These are phyloP conservation scores for Apiospora koreana DNA, from an alignment of 2,329 filamentous ascomycete species.

Conservation along the genomic window DNA sequence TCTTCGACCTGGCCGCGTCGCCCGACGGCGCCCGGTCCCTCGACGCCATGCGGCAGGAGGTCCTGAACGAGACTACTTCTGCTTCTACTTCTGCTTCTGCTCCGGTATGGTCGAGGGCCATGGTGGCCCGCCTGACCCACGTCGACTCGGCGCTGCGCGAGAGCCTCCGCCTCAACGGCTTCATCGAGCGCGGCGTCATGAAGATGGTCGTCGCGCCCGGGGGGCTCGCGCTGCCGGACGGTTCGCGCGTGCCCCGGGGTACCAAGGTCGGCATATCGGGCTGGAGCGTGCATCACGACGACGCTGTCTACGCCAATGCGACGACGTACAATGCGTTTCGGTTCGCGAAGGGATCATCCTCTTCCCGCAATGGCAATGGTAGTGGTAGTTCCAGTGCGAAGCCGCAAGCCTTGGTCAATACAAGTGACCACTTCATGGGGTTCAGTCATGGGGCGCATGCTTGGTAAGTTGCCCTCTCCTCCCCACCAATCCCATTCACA, in stretches of 20 bases:
- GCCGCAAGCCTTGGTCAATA: conserved; percentile 28
- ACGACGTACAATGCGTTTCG: conserved; percentile 38
- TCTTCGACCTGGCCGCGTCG: conserved; percentile 39
- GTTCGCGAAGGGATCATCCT: conserved; percentile 26
- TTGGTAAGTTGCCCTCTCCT: conserved; percentile 29
- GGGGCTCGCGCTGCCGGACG: conserved; percentile 35
- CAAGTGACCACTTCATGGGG: conserved; percentile 34
- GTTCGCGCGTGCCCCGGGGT: conserved; percentile 34
- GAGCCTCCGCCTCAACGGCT: conserved; percentile 40
- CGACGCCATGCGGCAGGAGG: conserved; percentile 36
- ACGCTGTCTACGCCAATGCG: conserved; percentile 33
- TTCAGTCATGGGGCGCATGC: conserved; percentile 40
- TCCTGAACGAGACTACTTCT: conserved; percentile 20
- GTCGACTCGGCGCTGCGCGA: conserved; percentile 45
- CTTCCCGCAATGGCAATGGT: not conserved
- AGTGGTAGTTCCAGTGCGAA: not conserved
- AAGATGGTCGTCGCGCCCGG: conserved; percentile 36
- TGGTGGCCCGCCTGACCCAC: conserved; percentile 36
- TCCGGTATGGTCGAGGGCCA: conserved; percentile 36
- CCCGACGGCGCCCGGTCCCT: conserved; percentile 25
- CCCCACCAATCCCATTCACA: rapidly evolving
- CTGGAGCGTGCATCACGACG: conserved; percentile 36
- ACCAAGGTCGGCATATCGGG: conserved; percentile 37
- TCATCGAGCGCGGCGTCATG: conserved; percentile 37
- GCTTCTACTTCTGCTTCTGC: not conserved